Conservation (phyloP, 129 eudicot genomes). For the Arctium minus region DNA sequence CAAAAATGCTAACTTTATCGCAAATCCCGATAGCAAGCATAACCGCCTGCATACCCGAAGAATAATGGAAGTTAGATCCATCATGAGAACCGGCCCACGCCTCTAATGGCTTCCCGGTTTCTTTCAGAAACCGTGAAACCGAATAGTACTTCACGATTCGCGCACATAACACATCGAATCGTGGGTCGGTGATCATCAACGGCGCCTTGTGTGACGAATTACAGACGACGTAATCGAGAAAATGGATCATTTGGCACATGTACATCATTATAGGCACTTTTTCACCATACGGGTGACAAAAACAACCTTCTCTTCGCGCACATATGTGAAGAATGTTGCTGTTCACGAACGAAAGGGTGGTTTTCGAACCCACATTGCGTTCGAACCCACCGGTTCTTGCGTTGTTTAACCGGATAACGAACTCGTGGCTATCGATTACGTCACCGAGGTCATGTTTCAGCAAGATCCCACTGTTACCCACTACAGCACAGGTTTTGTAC, state of each 20-base stretch:
- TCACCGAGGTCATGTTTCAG: constrained; percentile 52
- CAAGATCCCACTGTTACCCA: constrained; percentile 94
- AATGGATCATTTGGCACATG: constrained; percentile 83
- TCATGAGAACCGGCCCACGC: constrained; percentile 74
- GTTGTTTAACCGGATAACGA: constrained; percentile 78
- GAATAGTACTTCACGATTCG: constrained; percentile 89
- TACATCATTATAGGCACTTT: constrained; percentile 70
- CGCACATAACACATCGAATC: constrained; percentile 70
- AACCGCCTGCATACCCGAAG: constrained; percentile 98
- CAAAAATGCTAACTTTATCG: constrained; percentile 75
- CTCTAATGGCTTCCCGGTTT: constrained; percentile 38
- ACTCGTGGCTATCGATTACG: constrained; percentile 69
- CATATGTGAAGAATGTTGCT: constrained; percentile 84
- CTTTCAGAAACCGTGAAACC: constrained; percentile 50
- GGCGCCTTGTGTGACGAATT: constrained; percentile 62
- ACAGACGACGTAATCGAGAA: constrained; percentile 76
- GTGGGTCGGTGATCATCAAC: constrained; percentile 68
- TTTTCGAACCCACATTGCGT: constrained; percentile 71
- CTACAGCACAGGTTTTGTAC: constrained; percentile 80
- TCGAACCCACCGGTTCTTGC: constrained; percentile 56
- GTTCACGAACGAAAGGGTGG: constrained; percentile 72
- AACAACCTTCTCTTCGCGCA: constrained; percentile 70
- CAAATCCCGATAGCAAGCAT: constrained; percentile 84
- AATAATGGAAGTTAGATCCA: constrained; percentile 73
- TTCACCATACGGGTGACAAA: constrained; percentile 83